Percentiles rank a stretch among this genome's conserved stretches.
phyloP scores from a whole-genome alignment of 129 eudicot genomes.

The Gnaphalium uliginosum region DNA sequence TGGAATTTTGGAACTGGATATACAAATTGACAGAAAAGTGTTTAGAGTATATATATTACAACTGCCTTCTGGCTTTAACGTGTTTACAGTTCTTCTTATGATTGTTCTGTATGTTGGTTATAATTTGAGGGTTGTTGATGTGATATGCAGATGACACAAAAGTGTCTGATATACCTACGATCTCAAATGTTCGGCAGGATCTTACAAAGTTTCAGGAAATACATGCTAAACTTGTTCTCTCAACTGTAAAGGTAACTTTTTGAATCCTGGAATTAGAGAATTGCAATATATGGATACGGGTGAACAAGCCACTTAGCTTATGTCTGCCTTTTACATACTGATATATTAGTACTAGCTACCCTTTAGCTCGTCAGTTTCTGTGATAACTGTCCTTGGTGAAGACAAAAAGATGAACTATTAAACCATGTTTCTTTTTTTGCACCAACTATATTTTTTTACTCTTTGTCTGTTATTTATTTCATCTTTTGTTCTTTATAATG shows the following conservation, averaged over 20 bases:
- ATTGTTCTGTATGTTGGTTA: conserved; percentile 20
- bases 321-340: background rate
- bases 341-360: background rate
- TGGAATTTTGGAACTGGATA: conserved; percentile 25
- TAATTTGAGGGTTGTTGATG: conserved; percentile 22
- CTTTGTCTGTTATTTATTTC: conserved; percentile 2
- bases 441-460: background rate
- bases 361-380: conserved; percentile 11
- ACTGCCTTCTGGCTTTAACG: conserved; percentile 1
- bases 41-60: background rate
- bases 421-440: conserved; percentile 1
- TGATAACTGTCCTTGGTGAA: conserved; percentile 5
- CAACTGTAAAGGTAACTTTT: conserved; percentile 69
- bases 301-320: conserved; percentile 15
- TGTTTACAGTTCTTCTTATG: background rate
- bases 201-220: conserved; percentile 87
- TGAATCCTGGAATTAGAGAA: conserved; percentile 13
- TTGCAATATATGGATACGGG: conserved; percentile 1
- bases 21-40: conserved; percentile 5
- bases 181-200: conserved; percentile 94
- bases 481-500: background rate
- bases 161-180: conserved; percentile 74
- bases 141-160: conserved; percentile 80
- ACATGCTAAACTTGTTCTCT: conserved; percentile 85
- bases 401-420: background rate